Percentiles rank a stretch among this genome's conserved stretches.
phyloP scores from a whole-genome alignment of 1,139 yeast genomes.

The Suhomyces ambrosiae region DNA sequence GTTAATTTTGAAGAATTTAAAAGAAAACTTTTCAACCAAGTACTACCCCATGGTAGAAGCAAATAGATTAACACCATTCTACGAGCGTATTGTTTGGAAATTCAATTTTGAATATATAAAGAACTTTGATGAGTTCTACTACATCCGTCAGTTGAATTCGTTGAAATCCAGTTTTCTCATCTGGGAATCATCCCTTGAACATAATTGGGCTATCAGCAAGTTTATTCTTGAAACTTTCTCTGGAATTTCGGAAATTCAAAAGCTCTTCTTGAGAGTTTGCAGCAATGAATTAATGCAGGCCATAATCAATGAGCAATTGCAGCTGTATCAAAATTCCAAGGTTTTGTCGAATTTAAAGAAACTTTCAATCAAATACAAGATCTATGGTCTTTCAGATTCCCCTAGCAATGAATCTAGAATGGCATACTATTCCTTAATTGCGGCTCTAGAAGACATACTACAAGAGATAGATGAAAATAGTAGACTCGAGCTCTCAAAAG shows the following conservation, averaged over 20 bases:
- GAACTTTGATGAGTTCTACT: slow-evolving; percentile 27
- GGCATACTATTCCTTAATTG: slow-evolving; percentile 19
- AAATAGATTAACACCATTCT: slow-evolving; percentile 34
- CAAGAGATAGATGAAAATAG: slow-evolving; percentile 1
- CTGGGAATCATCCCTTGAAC: slow-evolving; percentile 39
- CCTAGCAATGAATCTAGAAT: slow-evolving; percentile 20
- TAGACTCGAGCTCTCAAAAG: slow-evolving; percentile 5
- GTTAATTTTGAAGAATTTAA: slow-evolving; percentile 34
- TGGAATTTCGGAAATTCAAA: slow-evolving; percentile 28
- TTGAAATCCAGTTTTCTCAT: slow-evolving; percentile 38
- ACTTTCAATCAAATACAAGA: slow-evolving; percentile 33
- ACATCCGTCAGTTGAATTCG: slow-evolving; percentile 26
- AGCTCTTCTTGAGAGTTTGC: slow-evolving; percentile 28
- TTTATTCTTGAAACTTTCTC: slow-evolving; percentile 19
- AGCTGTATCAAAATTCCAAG: slow-evolving; percentile 15
- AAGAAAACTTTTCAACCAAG: slow-evolving; percentile 25
- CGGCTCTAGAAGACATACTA: slow-evolving; percentile 8
- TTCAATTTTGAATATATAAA: slow-evolving; percentile 41
- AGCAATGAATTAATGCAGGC: slow-evolving; percentile 19
- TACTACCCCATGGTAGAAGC: slow-evolving; percentile 33
- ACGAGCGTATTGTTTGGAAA: slow-evolving; percentile 48
- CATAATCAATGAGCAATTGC: slow-evolving; percentile 17
- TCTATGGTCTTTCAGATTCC: slow-evolving; percentile 24
- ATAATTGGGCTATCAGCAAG: slow-evolving; percentile 19
- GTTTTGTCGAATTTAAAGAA: slow-evolving; percentile 31